Percentiles rank a stretch among this genome's conserved stretches.
These are phyloP conservation scores for Calonectria montana DNA, from an alignment of 2,329 filamentous ascomycete genomes.

Conservation along the genomic window DNA sequence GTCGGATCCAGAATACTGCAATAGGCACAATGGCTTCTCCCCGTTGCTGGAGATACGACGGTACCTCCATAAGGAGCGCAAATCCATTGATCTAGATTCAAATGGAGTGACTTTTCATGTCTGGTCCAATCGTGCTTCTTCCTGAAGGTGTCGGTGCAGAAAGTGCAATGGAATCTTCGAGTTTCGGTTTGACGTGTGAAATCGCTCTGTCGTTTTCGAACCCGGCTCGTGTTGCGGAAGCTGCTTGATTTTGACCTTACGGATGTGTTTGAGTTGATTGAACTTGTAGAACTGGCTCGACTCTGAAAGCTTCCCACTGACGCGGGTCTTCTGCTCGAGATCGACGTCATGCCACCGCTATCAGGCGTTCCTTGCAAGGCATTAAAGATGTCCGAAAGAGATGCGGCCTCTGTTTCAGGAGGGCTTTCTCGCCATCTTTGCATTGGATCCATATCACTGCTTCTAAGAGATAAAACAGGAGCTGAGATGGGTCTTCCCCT, in stretches of 20 bases:
- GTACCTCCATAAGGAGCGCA: slow-evolving; percentile 50
- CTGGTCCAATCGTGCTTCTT: slow-evolving; percentile 60
- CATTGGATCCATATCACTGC: slow-evolving; percentile 6
- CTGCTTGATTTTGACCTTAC: not conserved
- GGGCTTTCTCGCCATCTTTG: slow-evolving; percentile 15
- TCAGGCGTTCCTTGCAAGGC: not conserved
- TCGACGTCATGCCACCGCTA: not conserved
- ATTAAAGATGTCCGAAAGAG: slow-evolving; percentile 4
- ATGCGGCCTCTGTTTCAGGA: slow-evolving; percentile 6
- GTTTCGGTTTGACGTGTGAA: not conserved
- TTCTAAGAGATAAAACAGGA: not conserved
- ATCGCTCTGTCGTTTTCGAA: slow-evolving; percentile 18
- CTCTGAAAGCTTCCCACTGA: slow-evolving; percentile 14
- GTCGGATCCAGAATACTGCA: slow-evolving; percentile 48
- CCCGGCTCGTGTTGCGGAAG: slow-evolving; percentile 13
- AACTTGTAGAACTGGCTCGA: not conserved
- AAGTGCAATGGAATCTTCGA: slow-evolving; percentile 54
- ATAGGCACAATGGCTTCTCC: slow-evolving; percentile 47
- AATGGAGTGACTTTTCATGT: slow-evolving; percentile 61
- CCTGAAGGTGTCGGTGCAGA: slow-evolving; percentile 58
- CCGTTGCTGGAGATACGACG: slow-evolving; percentile 47
- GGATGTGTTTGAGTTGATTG: not conserved
- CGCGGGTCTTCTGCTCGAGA: slow-evolving; percentile 16
- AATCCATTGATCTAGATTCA: slow-evolving; percentile 59
- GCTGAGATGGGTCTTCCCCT: not conserved